A percentile compares a stretch with the other conserved stretches of the same genome.
These are phyloP conservation scores for Trypanosoma mega DNA, from an alignment of 208 protist genomes.

Conservation along the genomic window DNA sequence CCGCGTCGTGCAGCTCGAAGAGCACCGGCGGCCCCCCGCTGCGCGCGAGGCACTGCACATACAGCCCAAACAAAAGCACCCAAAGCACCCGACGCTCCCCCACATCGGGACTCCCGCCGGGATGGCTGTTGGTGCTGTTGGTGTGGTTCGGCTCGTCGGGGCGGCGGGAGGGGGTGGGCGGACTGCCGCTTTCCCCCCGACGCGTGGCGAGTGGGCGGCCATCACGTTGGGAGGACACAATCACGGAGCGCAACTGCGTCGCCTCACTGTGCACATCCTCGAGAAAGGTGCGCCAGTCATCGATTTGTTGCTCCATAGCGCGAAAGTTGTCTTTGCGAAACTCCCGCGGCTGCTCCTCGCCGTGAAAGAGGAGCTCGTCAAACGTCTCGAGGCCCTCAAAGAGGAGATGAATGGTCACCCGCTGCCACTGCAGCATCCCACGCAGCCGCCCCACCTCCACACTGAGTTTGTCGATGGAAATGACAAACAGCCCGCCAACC, in stretches of 20 bases:
- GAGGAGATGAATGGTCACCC: slow-evolving; percentile 40
- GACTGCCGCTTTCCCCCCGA: not conserved
- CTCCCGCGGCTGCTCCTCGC: slow-evolving; percentile 21
- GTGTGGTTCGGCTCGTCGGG: not conserved
- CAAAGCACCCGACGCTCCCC: slow-evolving; percentile 15
- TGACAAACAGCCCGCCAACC: slow-evolving; percentile 37
- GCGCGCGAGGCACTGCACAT: slow-evolving; percentile 12
- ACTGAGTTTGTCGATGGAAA: slow-evolving; percentile 27
- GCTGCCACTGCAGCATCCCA: slow-evolving; percentile 51
- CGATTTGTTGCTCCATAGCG: slow-evolving; percentile 42
- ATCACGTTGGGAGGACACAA: slow-evolving; percentile 17
- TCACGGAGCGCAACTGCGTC: slow-evolving; percentile 23
- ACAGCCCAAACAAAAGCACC: slow-evolving; percentile 27
- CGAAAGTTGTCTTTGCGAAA: slow-evolving; percentile 50
- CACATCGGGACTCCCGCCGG: not conserved
- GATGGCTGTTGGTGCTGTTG: not conserved
- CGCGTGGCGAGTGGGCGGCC: not conserved
- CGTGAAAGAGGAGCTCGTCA: slow-evolving; percentile 32
- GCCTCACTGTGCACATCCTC: slow-evolving; percentile 28
- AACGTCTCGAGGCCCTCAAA: slow-evolving; percentile 38
- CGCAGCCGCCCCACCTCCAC: slow-evolving; percentile 27
- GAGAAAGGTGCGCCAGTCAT: slow-evolving; percentile 37
- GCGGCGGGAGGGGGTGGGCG: not conserved
- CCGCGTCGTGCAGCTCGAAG: slow-evolving; percentile 17
- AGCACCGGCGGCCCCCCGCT: slow-evolving; percentile 3